Conservation (phyloP, 2,329 filamentous ascomycete genomes). For the Scytalidium lignicola region DNA sequence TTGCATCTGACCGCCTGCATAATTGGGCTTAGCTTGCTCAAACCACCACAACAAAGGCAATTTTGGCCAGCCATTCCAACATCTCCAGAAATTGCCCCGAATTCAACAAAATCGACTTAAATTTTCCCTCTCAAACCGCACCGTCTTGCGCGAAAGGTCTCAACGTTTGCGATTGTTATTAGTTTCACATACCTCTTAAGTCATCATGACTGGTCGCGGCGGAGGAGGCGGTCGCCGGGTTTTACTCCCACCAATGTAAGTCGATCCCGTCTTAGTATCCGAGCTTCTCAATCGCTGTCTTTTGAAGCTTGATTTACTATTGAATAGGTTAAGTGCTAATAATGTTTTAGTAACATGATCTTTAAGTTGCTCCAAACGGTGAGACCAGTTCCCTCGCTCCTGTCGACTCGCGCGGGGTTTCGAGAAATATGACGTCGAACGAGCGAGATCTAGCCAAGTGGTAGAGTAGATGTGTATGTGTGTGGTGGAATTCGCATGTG, state of each 20-base stretch:
- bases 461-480: too few species aligned
- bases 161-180: constrained; percentile 8
- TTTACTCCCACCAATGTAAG: constrained; percentile 60
- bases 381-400: constrained; percentile 23
- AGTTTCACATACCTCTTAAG: neutral
- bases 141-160: too few species aligned
- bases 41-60: too few species aligned
- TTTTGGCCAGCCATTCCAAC: too few species aligned
- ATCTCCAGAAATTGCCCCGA: too few species aligned
- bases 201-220: constrained; percentile 28
- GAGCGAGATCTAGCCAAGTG: too few species aligned
- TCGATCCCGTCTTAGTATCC: neutral
- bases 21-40: too few species aligned
- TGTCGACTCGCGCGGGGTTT: constrained; percentile 12
- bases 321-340: constrained; percentile 37
- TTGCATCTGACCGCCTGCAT: too few species aligned
- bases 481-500: too few species aligned
- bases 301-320: neutral
- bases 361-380: constrained; percentile 75
- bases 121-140: too few species aligned
- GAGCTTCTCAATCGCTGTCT: neutral
- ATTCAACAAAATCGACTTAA: too few species aligned
- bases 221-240: constrained; percentile 52
- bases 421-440: constrained; percentile 9
- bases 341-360: constrained; percentile 62